phyloP scores from a whole-genome alignment of 345 rosid genomes.

The Camelina hispida region DNA sequence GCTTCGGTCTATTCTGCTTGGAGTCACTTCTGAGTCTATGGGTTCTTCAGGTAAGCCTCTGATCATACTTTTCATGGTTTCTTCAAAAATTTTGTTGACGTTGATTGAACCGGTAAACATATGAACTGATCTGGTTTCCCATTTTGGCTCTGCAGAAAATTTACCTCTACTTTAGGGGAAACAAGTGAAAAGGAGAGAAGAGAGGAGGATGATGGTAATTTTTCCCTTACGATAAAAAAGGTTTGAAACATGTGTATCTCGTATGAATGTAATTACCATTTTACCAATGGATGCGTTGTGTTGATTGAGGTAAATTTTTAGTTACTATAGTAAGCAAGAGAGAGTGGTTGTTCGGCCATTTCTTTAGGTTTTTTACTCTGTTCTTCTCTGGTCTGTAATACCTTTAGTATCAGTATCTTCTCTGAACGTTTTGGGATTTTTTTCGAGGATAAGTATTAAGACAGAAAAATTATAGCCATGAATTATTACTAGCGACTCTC shows the following conservation, averaged over 20 bases:
- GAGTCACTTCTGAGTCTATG: conserved; percentile 91
- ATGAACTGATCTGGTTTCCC: not conserved
- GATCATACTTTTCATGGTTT: not conserved
- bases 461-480: not conserved
- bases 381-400: conserved; percentile 24
- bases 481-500: not conserved
- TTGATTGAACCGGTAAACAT: not conserved
- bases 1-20: conserved; percentile 87
- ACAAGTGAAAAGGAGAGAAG: conserved; percentile 51
- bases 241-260: conserved; percentile 29
- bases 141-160: conserved; percentile 65
- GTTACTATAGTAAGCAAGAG: conserved; percentile 30
- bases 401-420: conserved; percentile 10
- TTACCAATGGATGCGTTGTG: conserved; percentile 30
- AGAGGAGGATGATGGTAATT: conserved; percentile 25
- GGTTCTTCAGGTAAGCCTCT: conserved; percentile 86
- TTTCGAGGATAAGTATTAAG: not conserved
- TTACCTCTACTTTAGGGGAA: conserved; percentile 82
- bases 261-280: conserved; percentile 45
- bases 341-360: conserved; percentile 38
- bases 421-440: not conserved
- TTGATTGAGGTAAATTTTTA: conserved; percentile 34
- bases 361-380: conserved; percentile 14
- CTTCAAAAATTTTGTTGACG: not conserved
- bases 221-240: conserved; percentile 10